These are phyloP conservation scores for Ganoderma resinaceum DNA, from an alignment of 1,284 basidiomycete species.

Conservation along the genomic window DNA sequence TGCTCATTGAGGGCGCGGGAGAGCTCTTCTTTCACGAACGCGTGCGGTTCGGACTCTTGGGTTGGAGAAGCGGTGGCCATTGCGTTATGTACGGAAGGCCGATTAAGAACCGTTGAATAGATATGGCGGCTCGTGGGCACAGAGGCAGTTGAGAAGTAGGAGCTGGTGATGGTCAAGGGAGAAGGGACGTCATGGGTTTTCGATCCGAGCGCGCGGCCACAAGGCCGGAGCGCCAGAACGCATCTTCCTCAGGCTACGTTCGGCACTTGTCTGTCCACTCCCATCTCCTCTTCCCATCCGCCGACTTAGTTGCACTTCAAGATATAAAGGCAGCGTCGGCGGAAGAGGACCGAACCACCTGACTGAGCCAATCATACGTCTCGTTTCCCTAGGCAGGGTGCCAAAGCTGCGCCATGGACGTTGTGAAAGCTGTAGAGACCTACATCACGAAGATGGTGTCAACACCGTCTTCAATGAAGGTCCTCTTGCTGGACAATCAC, in stretches of 20 bases:
- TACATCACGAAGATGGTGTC: conserved; percentile 94
- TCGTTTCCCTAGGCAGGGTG: neutral
- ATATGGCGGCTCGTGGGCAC: neutral
- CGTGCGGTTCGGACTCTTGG: conserved; percentile 19
- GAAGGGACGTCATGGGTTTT: conserved; percentile 12
- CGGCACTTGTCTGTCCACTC: conserved; percentile 3
- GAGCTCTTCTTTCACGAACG: conserved; percentile 63
- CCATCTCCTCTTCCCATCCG: neutral
- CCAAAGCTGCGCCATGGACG: conserved; percentile 73
- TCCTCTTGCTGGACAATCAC: conserved; percentile 94
- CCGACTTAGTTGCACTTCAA: neutral
- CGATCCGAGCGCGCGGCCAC: neutral
- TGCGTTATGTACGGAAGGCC: neutral
- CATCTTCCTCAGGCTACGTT: conserved; percentile 17
- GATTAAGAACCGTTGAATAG: too few species aligned
- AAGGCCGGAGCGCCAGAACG: conserved; percentile 19
- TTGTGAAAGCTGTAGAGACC: conserved; percentile 93
- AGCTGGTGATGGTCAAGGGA: conserved; percentile 10
- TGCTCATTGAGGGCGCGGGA: conserved; percentile 62
- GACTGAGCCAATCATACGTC: neutral
- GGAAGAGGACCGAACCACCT: too few species aligned
- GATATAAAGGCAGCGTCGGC: neutral
- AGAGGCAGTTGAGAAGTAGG: neutral
- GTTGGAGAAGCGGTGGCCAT: conserved; percentile 3
- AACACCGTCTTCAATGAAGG: conserved; percentile 92